phyloP scores from a whole-genome alignment of 192 early-diverging fungal genomes.

The Coemansia sp. region DNA sequence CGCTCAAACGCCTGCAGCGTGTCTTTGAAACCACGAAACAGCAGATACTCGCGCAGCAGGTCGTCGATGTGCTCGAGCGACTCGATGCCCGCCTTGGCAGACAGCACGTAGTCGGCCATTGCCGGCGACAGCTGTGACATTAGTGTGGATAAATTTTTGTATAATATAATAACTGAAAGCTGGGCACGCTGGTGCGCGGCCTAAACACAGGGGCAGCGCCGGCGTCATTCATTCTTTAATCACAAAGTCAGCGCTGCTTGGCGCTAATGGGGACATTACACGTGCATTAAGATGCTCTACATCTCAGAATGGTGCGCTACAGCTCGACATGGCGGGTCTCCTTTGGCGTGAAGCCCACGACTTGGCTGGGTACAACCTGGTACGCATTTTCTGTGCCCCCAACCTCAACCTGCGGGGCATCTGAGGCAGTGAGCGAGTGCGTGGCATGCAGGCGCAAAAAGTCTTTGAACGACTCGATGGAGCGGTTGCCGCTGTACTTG shows the following conservation, averaged over 20 bases:
- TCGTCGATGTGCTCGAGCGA: slow-evolving; percentile 50
- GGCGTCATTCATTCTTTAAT: too few species aligned
- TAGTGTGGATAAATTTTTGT: background rate
- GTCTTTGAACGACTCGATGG: slow-evolving; percentile 64
- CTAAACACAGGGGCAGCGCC: too few species aligned
- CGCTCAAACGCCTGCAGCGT: slow-evolving; percentile 41
- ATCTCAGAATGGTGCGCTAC: too few species aligned
- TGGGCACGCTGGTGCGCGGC: too few species aligned
- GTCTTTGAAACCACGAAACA: slow-evolving; percentile 45
- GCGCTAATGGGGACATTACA: background rate
- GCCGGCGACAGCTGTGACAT: background rate
- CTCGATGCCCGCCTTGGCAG: slow-evolving; percentile 50
- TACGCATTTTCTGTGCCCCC: background rate
- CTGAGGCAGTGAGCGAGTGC: slow-evolving; percentile 18
- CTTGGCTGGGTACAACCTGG: slow-evolving; percentile 7
- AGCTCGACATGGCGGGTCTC: slow-evolving; percentile 47
- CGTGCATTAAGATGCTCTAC: too few species aligned
- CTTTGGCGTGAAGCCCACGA: slow-evolving; percentile 39
- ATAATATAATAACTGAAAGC: background rate
- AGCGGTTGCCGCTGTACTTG: slow-evolving; percentile 79
- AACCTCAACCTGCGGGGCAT: background rate
- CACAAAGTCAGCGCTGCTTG: too few species aligned
- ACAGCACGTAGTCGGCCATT: slow-evolving; percentile 19
- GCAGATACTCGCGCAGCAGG: slow-evolving; percentile 46
- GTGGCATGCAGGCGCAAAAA: slow-evolving; percentile 75